These are phyloP conservation scores for Tylopilus rubrobrunneus DNA, from an alignment of 768 basidiomycete genomes.

Conservation along the genomic window DNA sequence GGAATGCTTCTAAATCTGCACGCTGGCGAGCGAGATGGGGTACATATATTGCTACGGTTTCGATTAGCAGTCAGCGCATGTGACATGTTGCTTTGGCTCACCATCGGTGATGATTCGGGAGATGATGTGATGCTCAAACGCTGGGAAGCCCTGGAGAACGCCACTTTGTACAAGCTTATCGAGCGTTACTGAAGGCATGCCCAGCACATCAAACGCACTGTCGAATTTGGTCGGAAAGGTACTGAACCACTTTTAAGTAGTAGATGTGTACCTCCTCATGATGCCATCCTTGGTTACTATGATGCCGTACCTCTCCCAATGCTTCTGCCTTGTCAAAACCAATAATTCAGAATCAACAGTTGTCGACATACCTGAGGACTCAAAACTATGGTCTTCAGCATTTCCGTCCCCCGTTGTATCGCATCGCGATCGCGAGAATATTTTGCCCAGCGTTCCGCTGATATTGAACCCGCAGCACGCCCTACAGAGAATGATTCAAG, in stretches of 20 bases:
- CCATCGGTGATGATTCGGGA: conserved; percentile 71
- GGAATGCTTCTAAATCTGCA: conserved; percentile 70
- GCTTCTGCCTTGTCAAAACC: conserved; percentile 24
- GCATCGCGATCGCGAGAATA: conserved; percentile 34
- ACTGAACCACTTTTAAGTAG: neutral
- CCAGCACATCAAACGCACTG: conserved; percentile 76
- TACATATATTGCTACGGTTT: conserved; percentile 51
- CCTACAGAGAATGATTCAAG: conserved; percentile 26
- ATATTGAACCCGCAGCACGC: conserved; percentile 39
- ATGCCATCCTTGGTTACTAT: conserved; percentile 40
- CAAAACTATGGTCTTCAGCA: conserved; percentile 33
- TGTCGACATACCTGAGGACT: conserved; percentile 38
- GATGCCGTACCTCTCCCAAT: conserved; percentile 43
- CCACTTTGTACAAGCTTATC: conserved; percentile 45
- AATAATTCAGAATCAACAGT: too few relatives aligned
- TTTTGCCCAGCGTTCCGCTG: conserved; percentile 40
- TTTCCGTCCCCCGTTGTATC: conserved; percentile 31
- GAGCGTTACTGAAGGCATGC: conserved; percentile 51
- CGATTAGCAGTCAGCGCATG: conserved; percentile 1
- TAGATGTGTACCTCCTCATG: conserved; percentile 36
- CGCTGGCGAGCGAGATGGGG: conserved; percentile 67
- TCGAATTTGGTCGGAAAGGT: neutral
- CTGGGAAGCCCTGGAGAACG: conserved; percentile 33
- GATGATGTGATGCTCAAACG: conserved; percentile 49
- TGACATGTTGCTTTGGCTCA: conserved; percentile 24